Evolutionary conservation across 2,329 filamentous ascomycete genomes (phyloP).

Genomic region (Alternaria tenuissima): DNA sequence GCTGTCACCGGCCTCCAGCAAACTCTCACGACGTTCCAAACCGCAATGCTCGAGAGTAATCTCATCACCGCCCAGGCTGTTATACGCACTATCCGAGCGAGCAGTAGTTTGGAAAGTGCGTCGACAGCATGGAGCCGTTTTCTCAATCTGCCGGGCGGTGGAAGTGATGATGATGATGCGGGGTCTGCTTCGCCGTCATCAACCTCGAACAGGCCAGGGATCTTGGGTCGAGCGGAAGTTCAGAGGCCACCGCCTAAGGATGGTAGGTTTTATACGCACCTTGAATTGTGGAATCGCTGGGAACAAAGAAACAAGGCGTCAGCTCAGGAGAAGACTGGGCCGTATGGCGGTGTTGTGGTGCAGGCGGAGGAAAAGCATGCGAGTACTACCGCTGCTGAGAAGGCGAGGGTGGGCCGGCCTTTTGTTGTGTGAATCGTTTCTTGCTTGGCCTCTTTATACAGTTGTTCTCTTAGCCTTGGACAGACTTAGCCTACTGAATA

Average conservation of each 20-base stretch:
- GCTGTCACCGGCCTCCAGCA: constrained; percentile 42
- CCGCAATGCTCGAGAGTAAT: constrained; percentile 35
- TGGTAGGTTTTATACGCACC: constrained; percentile 35
- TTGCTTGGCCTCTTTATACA: neutral
- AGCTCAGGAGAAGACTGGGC: neutral
- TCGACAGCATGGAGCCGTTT: constrained; percentile 43
- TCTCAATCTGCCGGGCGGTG: constrained; percentile 42
- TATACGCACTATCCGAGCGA: constrained; percentile 48
- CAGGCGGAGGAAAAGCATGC: constrained; percentile 9
- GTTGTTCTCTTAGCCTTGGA: neutral
- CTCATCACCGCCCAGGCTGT: constrained; percentile 39
- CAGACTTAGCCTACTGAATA: neutral
- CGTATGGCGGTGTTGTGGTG: constrained; percentile 10
- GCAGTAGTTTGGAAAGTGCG: constrained; percentile 41
- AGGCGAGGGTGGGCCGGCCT: constrained; percentile 10
- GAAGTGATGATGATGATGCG: neutral
- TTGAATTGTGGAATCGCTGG: constrained; percentile 39
- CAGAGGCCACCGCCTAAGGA: constrained; percentile 16
- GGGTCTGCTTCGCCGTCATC: neutral
- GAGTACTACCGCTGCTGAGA: constrained; percentile 1
- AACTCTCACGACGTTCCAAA: constrained; percentile 40
- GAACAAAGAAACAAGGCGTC: neutral
- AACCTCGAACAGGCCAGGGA: neutral
- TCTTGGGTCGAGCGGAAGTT: neutral
- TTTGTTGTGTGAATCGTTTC: constrained; percentile 21